These are phyloP conservation scores for Kuraishia hungarica DNA, from an alignment of 805 yeast genomes.

Conservation along the genomic window DNA sequence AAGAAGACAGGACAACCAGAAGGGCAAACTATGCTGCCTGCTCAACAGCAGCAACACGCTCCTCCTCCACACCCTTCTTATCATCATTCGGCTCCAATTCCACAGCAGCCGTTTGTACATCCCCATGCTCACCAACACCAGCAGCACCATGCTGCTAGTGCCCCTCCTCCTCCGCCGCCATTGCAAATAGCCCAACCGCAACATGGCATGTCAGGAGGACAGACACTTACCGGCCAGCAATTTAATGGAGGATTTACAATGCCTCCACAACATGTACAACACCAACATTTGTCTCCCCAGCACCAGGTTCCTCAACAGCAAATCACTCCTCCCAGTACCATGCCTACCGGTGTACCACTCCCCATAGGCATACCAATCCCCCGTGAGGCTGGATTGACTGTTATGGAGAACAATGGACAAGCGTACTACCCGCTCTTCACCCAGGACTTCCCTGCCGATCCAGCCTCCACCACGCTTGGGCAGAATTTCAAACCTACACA, in stretches of 20 bases:
- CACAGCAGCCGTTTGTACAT: no score
- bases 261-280: background rate
- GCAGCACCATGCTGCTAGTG: no score
- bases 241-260: background rate
- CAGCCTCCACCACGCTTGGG: background rate
- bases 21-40: background rate
- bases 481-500: slow-evolving; percentile 2
- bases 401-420: background rate
- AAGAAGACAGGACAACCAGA: background rate
- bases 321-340: background rate
- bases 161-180: no score
- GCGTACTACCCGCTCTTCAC: background rate
- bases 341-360: background rate
- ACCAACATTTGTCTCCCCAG: background rate
- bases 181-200: no score
- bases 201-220: background rate
- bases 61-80: background rate
- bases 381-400: background rate
- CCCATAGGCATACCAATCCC: background rate
- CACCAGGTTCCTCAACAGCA: background rate
- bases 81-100: background rate
- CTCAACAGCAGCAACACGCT: background rate
- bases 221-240: background rate
- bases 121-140: no score
- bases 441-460: background rate